Evolutionary conservation across 2,329 filamentous ascomycete genomes (phyloP).

Genomic region (Leptographium lundbergii): DNA sequence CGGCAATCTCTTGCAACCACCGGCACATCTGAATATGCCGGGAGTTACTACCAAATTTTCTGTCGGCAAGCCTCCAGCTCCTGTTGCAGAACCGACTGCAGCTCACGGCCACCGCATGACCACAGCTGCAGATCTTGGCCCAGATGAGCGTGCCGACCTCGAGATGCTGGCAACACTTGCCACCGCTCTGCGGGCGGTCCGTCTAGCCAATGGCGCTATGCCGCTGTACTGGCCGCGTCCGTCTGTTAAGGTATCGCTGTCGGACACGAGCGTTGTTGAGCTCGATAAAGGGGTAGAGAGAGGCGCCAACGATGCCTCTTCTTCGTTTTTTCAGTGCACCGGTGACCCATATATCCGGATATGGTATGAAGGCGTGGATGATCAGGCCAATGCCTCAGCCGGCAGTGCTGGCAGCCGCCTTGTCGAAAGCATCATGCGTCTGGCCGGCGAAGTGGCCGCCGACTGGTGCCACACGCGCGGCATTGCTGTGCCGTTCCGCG

Average conservation of each 20-base stretch:
- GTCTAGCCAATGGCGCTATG: conserved; percentile 35
- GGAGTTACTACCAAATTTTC: conserved; percentile 13
- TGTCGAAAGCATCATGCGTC: conserved; percentile 42
- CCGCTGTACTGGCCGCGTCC: conserved; percentile 33
- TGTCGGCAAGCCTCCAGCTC: conserved; percentile 20
- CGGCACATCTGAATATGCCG: conserved; percentile 3
- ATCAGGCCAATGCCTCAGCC: neutral
- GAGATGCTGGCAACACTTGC: conserved; percentile 34
- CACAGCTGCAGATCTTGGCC: conserved; percentile 27
- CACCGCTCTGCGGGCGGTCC: conserved; percentile 27
- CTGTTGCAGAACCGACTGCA: neutral
- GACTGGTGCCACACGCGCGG: conserved; percentile 44
- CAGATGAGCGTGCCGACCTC: conserved; percentile 31
- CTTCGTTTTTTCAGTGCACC: conserved; percentile 19
- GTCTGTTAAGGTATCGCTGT: conserved; percentile 30
- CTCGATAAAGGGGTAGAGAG: too few relatives aligned
- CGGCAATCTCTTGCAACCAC: neutral
- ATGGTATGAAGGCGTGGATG: conserved; percentile 14
- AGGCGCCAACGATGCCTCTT: conserved; percentile 5
- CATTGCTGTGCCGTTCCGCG: conserved; percentile 48
- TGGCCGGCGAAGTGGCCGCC: conserved; percentile 49
- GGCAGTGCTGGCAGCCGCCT: conserved; percentile 19
- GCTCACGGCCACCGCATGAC: conserved; percentile 30
- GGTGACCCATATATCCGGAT: conserved; percentile 40
- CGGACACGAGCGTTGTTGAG: conserved; percentile 13